These are phyloP conservation scores for Aspergillus uvarum DNA, from an alignment of 2,329 filamentous ascomycete genomes.

Conservation along the genomic window DNA sequence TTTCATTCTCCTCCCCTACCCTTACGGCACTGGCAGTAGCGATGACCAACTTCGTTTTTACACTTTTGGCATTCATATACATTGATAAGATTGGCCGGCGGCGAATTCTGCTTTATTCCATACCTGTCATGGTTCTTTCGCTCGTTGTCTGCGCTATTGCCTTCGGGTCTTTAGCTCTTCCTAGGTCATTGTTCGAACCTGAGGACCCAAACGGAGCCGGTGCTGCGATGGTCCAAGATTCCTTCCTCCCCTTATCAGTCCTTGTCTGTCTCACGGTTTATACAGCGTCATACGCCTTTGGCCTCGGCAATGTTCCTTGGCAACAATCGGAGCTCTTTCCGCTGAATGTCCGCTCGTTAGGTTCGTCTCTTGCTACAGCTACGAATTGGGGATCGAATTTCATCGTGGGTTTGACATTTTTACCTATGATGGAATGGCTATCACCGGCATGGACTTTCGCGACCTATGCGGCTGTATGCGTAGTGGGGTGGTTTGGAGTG, in stretches of 20 bases:
- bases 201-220: constrained; percentile 16
- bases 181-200: constrained; percentile 23
- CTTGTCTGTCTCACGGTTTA: constrained; percentile 77
- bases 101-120: constrained; percentile 75
- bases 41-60: constrained; percentile 79
- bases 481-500: constrained; percentile 63
- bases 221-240: constrained; percentile 23
- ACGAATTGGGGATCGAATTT: constrained; percentile 91
- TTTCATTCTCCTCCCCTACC: constrained; percentile 76
- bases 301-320: constrained; percentile 91
- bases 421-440: constrained; percentile 79
- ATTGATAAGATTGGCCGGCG: constrained; percentile 80
- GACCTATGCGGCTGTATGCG: constrained; percentile 72
- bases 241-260: constrained; percentile 54
- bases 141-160: constrained; percentile 69
- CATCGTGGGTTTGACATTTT: constrained; percentile 77
- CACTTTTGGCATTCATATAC: constrained; percentile 68
- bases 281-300: constrained; percentile 80
- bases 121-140: constrained; percentile 79
- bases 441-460: constrained; percentile 76
- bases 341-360: constrained; percentile 60
- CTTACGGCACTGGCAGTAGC: constrained; percentile 78
- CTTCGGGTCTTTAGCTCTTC: constrained; percentile 64
- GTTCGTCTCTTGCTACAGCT: constrained; percentile 63
- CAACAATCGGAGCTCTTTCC: constrained; percentile 93